phyloP scores from a whole-genome alignment of 1,139 yeast species.

The Scheffersomyces quercinus region DNA sequence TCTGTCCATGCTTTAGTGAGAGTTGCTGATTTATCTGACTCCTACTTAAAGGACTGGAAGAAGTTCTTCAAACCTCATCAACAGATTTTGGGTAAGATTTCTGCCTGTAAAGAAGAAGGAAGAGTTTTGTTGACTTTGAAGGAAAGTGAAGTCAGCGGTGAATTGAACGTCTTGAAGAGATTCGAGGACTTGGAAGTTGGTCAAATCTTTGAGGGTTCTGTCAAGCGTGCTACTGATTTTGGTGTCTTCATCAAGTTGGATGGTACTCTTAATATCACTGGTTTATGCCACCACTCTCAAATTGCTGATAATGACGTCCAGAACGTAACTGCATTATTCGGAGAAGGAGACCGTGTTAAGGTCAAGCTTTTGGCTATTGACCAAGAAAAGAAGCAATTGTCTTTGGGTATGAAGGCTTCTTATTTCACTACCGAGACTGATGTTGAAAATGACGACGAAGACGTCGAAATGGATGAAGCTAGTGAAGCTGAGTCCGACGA shows the following conservation, averaged over 20 bases:
- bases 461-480: conserved; percentile 15
- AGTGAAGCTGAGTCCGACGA: conserved; percentile 24
- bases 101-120: conserved; percentile 61
- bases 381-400: conserved; percentile 65
- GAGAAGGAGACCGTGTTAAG: conserved; percentile 87
- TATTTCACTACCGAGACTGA: conserved; percentile 57
- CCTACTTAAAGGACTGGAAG: conserved; percentile 86
- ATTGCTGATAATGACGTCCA: conserved; percentile 67
- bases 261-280: conserved; percentile 73
- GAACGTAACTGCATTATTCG: conserved; percentile 62
- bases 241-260: conserved; percentile 88
- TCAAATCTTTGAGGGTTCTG: conserved; percentile 75
- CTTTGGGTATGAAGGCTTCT: conserved; percentile 93
- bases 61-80: conserved; percentile 69
- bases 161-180: conserved; percentile 52
- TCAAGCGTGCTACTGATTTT: conserved; percentile 76
- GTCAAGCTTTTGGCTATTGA: conserved; percentile 73
- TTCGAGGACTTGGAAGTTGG: conserved; percentile 71
- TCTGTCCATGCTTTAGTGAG: conserved; percentile 77
- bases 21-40: conserved; percentile 78
- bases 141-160: conserved; percentile 78
- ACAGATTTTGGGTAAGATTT: conserved; percentile 72
- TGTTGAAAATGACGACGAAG: conserved; percentile 24
- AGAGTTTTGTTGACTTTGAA: conserved; percentile 77
- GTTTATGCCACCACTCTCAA: conserved; percentile 85